Evolutionary conservation across 2,329 filamentous ascomycete genomes (phyloP).

Genomic region (Talaromyces verruculosus): DNA sequence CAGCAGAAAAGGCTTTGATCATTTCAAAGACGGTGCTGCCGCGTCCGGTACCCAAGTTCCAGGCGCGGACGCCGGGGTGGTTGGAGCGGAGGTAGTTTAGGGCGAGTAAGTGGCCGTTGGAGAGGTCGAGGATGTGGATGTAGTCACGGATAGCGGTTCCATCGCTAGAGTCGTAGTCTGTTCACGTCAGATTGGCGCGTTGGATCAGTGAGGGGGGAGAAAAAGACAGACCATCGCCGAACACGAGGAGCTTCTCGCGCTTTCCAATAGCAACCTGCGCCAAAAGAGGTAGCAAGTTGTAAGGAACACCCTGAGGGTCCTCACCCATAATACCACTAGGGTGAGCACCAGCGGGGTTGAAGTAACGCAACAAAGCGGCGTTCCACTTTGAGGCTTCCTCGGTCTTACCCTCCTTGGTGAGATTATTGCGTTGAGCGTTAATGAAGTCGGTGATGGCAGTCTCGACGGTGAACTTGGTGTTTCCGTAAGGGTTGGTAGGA

Average conservation of each 20-base stretch:
- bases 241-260: constrained; percentile 89
- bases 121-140: constrained; percentile 92
- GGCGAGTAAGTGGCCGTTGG: constrained; percentile 80
- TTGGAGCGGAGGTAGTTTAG: constrained; percentile 84
- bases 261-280: constrained; percentile 96
- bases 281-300: constrained; percentile 90
- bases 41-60: constrained; percentile 93
- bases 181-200: background rate
- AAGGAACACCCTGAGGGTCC: constrained; percentile 92
- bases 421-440: constrained; percentile 79
- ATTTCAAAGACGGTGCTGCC: constrained; percentile 97
- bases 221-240: constrained; percentile 73
- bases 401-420: constrained; percentile 73
- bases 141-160: constrained; percentile 96
- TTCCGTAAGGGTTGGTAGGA: constrained; percentile 95
- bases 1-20: constrained; percentile 86
- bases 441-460: constrained; percentile 87
- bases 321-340: constrained; percentile 97
- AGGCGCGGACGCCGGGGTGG: constrained; percentile 86
- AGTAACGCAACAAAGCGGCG: constrained; percentile 88
- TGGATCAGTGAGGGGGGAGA: background rate
- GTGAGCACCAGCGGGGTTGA: constrained; percentile 94
- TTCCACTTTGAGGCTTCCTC: constrained; percentile 80
- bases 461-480: constrained; percentile 93
- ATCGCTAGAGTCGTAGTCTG: constrained; percentile 87